A percentile compares a stretch with the other conserved stretches of the same genome.
Evolutionary conservation across 2,329 filamentous ascomycete species (phyloP).

Genomic region (Fusarium dimerum): DNA sequence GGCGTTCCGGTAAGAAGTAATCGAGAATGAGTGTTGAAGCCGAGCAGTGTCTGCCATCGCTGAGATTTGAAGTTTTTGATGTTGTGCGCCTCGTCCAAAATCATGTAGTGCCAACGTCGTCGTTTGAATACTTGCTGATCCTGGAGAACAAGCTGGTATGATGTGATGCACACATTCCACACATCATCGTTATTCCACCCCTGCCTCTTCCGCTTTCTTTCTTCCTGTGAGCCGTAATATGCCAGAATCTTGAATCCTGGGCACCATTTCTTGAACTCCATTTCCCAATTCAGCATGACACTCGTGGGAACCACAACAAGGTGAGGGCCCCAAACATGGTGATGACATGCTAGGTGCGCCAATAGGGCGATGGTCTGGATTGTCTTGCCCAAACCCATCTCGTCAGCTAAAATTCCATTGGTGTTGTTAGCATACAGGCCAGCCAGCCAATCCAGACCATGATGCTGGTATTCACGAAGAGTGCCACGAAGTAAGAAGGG

Average conservation of each 20-base stretch:
- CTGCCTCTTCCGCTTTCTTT: slow-evolving; percentile 84
- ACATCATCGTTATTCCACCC: slow-evolving; percentile 92
- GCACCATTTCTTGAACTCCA: slow-evolving; percentile 99
- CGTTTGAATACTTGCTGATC: slow-evolving; percentile 94
- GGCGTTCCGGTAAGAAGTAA: slow-evolving; percentile 92
- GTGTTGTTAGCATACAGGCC: slow-evolving; percentile 89
- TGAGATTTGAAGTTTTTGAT: slow-evolving; percentile 99
- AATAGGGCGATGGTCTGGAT: slow-evolving; percentile 96
- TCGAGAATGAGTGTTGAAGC: slow-evolving; percentile 86
- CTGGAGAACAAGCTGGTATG: slow-evolving; percentile 92
- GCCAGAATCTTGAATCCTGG: slow-evolving; percentile 97
- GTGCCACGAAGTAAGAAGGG: slow-evolving; percentile 85
- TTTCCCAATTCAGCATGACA: slow-evolving; percentile 99
- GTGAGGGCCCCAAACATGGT: slow-evolving; percentile 94
- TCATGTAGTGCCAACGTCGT: slow-evolving; percentile 95
- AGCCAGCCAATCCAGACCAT: slow-evolving; percentile 95
- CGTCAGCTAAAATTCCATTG: slow-evolving; percentile 94
- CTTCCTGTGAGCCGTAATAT: slow-evolving; percentile 93
- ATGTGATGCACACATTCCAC: slow-evolving; percentile 98
- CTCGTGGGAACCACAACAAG: slow-evolving; percentile 95
- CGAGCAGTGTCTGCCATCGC: slow-evolving; percentile 91
- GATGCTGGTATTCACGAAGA: slow-evolving; percentile 93
- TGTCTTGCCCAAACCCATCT: slow-evolving; percentile 98
- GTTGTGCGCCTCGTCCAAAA: slow-evolving; percentile 97
- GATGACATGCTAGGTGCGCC: slow-evolving; percentile 86